Percentiles rank a stretch among this genome's conserved stretches.
Evolutionary conservation across 345 rosid species (phyloP).

Genomic region (Pugionium dolabratum): DNA sequence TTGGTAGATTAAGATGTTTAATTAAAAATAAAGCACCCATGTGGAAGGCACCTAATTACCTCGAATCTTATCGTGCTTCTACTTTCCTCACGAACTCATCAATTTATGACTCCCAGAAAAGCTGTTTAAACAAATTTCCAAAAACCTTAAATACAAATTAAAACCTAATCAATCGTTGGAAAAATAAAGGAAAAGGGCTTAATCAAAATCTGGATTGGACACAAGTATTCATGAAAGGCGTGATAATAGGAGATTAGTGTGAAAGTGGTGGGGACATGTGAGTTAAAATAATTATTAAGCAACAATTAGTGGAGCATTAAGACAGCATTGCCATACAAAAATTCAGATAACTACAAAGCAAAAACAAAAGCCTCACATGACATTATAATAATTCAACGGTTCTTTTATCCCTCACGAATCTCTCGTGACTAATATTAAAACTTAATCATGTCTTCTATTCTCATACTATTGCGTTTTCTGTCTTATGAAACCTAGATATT

Average conservation of each 20-base stretch:
- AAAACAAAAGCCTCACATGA: constrained; percentile 22
- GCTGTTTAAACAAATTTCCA: not conserved
- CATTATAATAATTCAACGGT: constrained; percentile 10
- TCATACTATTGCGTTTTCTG: not conserved
- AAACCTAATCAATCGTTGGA: not conserved
- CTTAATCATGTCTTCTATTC: constrained; percentile 2
- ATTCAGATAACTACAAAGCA: constrained; percentile 24
- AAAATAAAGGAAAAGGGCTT: not conserved
- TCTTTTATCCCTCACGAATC: constrained; percentile 21
- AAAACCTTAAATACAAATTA: not conserved
- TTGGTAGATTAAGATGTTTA: constrained; percentile 41
- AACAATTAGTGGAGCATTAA: constrained; percentile 34
- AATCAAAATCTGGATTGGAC: constrained; percentile 15
- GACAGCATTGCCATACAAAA: constrained; percentile 23
- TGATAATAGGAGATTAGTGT: constrained; percentile 23
- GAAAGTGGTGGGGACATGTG: constrained; percentile 36
- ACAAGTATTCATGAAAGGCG: constrained; percentile 3
- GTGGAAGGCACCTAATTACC: constrained; percentile 74
- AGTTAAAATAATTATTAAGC: constrained; percentile 23
- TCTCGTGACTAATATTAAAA: constrained; percentile 14
- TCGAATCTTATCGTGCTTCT: constrained; percentile 57
- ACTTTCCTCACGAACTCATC: constrained; percentile 51
- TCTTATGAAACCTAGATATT: not conserved
- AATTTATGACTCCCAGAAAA: constrained; percentile 34
- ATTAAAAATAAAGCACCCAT: constrained; percentile 43